Evolutionary conservation across 345 rosid species (phyloP), one percentile per base, ranked within the genome.

Genomic region (Gossypium mustelinum): DNA sequence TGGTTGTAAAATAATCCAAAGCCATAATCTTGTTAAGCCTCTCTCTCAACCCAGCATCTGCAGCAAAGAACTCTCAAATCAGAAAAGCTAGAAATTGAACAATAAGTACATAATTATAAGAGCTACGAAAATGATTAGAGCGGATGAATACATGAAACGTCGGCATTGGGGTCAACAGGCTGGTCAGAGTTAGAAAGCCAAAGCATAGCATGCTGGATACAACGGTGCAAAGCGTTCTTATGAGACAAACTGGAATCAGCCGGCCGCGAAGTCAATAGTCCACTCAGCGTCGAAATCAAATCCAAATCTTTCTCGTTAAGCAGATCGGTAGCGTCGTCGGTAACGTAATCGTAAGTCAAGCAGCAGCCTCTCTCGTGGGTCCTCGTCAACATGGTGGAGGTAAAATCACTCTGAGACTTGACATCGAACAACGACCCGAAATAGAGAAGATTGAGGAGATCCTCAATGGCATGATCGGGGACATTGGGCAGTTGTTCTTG

Each of bases 281-380:
- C 85, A 70, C 98, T 75, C 9, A 96, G 82, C 74, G 50, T 70
- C 3, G 99, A 90, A 69, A 96, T 87, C 82, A 81, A 54, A 82
- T 92, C 97, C 87, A 96, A 83, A 79, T 96, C 99, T 56, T 75
- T 73, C 82, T 96, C 99, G 16, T 90, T 83, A 7, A 96, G 92
- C 76, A 87, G 85, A 90, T 91, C 98, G 69, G 94, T 89, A 14
- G 88, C 92, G 17, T 96, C 98, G 55, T 96, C 99, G 8, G 99
- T 89, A 6, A 96, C 98, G 45, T 82, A 81, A 79, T 96, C 99
- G 75, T 96, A 96, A 22, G 92, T 85, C 90, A 93, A 82, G 82
- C 99, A 96, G 68, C 92, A 92, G 0, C 92, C 91, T 57, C 98
- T 82, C 89, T 93, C 99, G 74, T 91, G 97, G 3, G 89, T 89